Percentiles rank a stretch among this genome's conserved stretches.
Conservation (phyloP, 2,329 filamentous ascomycete species). For the Trichoderma afroharzianum region DNA sequence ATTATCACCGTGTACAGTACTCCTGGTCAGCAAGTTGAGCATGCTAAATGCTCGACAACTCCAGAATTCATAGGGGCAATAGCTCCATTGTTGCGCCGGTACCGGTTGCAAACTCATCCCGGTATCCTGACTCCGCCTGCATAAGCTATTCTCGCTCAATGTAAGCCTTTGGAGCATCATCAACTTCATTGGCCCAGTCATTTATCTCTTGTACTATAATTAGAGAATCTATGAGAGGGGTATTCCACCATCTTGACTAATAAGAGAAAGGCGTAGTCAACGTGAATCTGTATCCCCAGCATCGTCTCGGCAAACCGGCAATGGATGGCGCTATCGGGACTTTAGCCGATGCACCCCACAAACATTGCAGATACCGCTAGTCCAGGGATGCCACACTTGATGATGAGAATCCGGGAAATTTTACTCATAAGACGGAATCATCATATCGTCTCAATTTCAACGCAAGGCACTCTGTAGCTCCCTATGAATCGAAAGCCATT, state of each 20-base stretch:
- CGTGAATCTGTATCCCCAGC: background rate
- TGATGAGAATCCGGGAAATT: background rate
- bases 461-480: background rate
- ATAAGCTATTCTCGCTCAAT: constrained; percentile 24
- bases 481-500: background rate
- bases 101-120: background rate
- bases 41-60: background rate
- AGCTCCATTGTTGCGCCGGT: background rate
- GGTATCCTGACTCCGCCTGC: background rate
- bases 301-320: background rate
- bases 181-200: constrained; percentile 33
- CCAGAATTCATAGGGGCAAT: background rate
- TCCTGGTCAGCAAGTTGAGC: background rate
- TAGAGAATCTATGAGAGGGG: constrained; percentile 31
- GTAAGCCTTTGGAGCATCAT: constrained; percentile 30
- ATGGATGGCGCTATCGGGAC: background rate
- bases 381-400: background rate
- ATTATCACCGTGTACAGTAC: background rate
- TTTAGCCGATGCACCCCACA: background rate
- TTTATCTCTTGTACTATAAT: constrained; percentile 37
- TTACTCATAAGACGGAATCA: background rate
- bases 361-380: background rate
- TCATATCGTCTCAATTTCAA: background rate
- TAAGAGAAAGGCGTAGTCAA: background rate
- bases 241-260: constrained; percentile 37